Conservation (phyloP, 768 basidiomycete species). For the Guyanaporus albipodus region DNA sequence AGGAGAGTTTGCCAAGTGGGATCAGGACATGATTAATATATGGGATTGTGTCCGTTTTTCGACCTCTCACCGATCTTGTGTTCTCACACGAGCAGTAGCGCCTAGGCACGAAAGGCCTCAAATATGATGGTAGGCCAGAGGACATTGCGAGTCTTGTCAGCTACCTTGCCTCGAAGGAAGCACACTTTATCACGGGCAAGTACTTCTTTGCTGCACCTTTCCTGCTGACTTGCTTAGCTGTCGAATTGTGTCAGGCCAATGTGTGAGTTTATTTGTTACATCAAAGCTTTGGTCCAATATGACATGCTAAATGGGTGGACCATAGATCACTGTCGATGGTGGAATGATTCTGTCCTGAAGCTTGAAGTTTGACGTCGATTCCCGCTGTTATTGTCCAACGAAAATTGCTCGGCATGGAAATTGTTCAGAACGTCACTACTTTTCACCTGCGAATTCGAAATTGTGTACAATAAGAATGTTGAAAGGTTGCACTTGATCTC, state of each 20-base stretch:
- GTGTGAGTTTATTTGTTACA: constrained; percentile 6
- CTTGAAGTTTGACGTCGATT: too few relatives aligned
- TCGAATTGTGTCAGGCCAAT: constrained; percentile 4
- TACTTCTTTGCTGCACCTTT: background rate
- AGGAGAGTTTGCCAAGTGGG: background rate
- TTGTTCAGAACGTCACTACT: too few relatives aligned
- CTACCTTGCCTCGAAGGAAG: constrained; percentile 32
- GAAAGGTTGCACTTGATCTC: too few relatives aligned
- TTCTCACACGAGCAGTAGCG: background rate
- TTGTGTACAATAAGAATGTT: too few relatives aligned
- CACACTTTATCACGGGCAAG: constrained; percentile 35
- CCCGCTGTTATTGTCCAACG: too few relatives aligned
- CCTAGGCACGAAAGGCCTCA: constrained; percentile 2
- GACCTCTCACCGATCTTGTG: too few relatives aligned
- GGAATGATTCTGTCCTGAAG: constrained; percentile 4
- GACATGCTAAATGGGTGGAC: background rate
- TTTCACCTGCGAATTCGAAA: too few relatives aligned
- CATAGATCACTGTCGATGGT: constrained; percentile 2
- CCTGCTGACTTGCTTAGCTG: background rate
- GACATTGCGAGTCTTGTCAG: constrained; percentile 32
- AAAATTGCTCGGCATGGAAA: too few relatives aligned
- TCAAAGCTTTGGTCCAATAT: background rate
- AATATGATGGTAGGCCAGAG: constrained; percentile 27
- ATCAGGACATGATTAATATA: background rate
- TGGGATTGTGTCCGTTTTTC: background rate